Evolutionary conservation across 345 rosid species (phyloP).

Genomic region (Theobroma cacao): DNA sequence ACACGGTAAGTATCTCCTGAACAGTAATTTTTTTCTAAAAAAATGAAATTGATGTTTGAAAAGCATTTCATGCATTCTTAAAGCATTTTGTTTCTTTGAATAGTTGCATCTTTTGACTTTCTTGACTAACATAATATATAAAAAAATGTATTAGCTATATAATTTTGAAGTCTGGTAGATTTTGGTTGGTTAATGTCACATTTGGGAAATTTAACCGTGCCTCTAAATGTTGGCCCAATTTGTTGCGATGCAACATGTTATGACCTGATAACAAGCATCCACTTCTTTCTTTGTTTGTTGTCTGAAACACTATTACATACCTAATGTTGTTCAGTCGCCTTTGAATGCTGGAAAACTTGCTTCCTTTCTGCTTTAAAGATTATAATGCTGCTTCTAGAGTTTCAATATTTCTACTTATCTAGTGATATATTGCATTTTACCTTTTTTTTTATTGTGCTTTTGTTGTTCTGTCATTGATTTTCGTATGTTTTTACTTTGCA

Average conservation of each 20-base stretch:
- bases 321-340: not conserved
- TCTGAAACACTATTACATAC: not conserved
- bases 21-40: not conserved
- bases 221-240: not conserved
- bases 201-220: not conserved
- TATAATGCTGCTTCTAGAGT: not conserved
- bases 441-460: not conserved
- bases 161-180: not conserved
- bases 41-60: not conserved
- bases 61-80: not conserved
- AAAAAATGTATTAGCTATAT: not conserved
- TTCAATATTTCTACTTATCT: not conserved
- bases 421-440: not conserved
- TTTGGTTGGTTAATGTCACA: not conserved
- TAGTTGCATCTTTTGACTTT: not conserved
- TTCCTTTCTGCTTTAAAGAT: not conserved
- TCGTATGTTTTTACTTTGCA: not conserved
- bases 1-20: constrained; percentile 53
- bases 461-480: not conserved
- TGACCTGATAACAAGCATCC: not conserved
- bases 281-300: not conserved
- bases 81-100: not conserved
- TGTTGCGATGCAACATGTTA: not conserved
- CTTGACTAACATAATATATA: not conserved
- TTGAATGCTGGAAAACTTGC: not conserved